phyloP scores from a whole-genome alignment of 129 eudicot genomes.

The Sambucus nigra region DNA sequence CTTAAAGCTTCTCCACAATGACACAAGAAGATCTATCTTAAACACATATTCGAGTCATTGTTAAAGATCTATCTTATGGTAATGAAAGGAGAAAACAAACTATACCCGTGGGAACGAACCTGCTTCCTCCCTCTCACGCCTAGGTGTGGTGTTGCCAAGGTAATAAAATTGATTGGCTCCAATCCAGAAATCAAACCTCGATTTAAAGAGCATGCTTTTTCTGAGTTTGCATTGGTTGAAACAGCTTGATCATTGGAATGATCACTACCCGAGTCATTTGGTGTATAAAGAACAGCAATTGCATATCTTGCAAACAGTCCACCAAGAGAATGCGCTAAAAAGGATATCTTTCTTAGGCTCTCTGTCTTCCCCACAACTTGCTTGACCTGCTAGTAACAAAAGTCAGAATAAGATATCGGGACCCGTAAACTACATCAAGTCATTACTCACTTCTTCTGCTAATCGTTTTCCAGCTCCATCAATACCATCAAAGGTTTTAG shows the following conservation, averaged over 20 bases:
- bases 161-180: slow-evolving; percentile 79
- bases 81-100: background rate
- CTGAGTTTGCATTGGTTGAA: slow-evolving; percentile 17
- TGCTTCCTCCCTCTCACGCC: slow-evolving; percentile 98
- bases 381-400: slow-evolving; percentile 44
- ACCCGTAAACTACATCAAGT: background rate
- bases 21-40: too few relatives aligned
- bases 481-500: slow-evolving; percentile 86
- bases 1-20: too few relatives aligned
- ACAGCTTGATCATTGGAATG: slow-evolving; percentile 9
- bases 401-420: slow-evolving; percentile 2
- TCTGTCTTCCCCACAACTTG: slow-evolving; percentile 64
- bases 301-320: slow-evolving; percentile 92
- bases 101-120: slow-evolving; percentile 29
- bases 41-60: too few relatives aligned
- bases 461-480: slow-evolving; percentile 90
- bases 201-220: slow-evolving; percentile 10
- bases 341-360: slow-evolving; percentile 68
- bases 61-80: background rate
- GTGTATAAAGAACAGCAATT: slow-evolving; percentile 47
- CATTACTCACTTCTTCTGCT: slow-evolving; percentile 83
- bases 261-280: slow-evolving; percentile 12
- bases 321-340: slow-evolving; percentile 94
- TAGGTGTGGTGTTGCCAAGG: slow-evolving; percentile 92
- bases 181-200: slow-evolving; percentile 69